Evolutionary conservation across 768 basidiomycete genomes (phyloP), one percentile per base, ranked within the genome.

Genomic region (Rhodotorula taiwanensis): DNA sequence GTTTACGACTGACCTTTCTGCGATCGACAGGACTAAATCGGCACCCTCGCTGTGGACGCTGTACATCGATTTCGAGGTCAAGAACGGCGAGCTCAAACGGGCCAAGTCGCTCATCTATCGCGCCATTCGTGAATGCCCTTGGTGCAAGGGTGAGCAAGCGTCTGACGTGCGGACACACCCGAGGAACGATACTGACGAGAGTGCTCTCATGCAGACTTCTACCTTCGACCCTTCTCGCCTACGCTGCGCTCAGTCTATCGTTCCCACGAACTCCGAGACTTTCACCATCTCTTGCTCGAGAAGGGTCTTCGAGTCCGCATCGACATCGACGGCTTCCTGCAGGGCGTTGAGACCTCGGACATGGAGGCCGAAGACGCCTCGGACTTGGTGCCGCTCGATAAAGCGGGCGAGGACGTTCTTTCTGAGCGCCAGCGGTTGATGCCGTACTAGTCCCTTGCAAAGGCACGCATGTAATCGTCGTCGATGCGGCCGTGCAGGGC

Each of bases 41-140:
- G 76, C 72, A 0, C 60, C 75, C 4, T 64, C 73, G 1, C 42
- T 79, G 1, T 79, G 77, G 76, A 69, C 64, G 33, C 67, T 77
- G 11, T 77, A 76, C 54, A 77, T 78, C 70, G 76, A 79, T 20
- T 77, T 77, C 52, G 77, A 77, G 62, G 54, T 71, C 27, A 59
- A 72, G 8, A 74, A 75, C 62, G 71, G 72, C 9, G 67, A 72
- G 25, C 41, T 55, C 2, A 42, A 62, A 6, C 61, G 68, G 2
- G 77, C 75, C 4, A 78, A 79, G 51, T 63, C 67, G 16, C 69
- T 78, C 21, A 73, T 77, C 39, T 77, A 76, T 54, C 70, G 75
- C 39, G 77, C 77, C 1, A 62, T 78, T 5, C 67, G 72, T 4
- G 71, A 74, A 15, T 70, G 76, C 31, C 76, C 76, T 0, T 76